A percentile compares a stretch with the other conserved stretches of the same genome.
Evolutionary conservation across 2,329 filamentous ascomycete genomes (phyloP).

Genomic region (Laburnicola sp.): DNA sequence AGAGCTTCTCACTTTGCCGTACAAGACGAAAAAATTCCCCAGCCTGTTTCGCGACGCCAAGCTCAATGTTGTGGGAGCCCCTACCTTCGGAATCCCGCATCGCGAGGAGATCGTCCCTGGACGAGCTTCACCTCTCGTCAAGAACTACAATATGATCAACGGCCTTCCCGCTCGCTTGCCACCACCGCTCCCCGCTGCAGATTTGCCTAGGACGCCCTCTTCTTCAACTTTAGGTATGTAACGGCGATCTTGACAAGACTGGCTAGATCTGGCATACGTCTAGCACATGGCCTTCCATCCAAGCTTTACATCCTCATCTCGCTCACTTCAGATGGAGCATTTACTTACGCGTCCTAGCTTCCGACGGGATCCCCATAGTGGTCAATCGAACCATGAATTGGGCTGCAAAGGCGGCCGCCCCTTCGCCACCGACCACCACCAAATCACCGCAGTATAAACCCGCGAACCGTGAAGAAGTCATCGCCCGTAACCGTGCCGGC

Average conservation of each 20-base stretch:
- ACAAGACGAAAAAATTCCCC: conserved; percentile 55
- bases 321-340: too few relatives aligned
- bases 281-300: too few relatives aligned
- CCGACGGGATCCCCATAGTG: conserved; percentile 17
- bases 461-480: conserved; percentile 39
- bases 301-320: too few relatives aligned
- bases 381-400: conserved; percentile 26
- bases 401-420: conserved; percentile 40
- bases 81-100: background rate
- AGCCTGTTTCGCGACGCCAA: conserved; percentile 59
- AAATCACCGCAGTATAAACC: conserved; percentile 25
- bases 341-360: conserved; percentile 15
- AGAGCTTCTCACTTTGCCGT: conserved; percentile 56
- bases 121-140: conserved; percentile 6
- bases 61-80: conserved; percentile 29
- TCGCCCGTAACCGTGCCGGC: conserved; percentile 61
- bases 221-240: conserved; percentile 20
- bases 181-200: conserved; percentile 18
- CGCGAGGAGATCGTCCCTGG: too few relatives aligned
- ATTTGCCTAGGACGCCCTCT: conserved; percentile 33
- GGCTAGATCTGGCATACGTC: too few relatives aligned
- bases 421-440: conserved; percentile 35
- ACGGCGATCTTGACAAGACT: too few relatives aligned
- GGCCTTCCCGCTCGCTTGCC: conserved; percentile 36
- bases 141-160: conserved; percentile 23